Base-by-base conservation (phyloP, 2,329 filamentous ascomycete genomes). In the Penicillium sp. region DNA sequence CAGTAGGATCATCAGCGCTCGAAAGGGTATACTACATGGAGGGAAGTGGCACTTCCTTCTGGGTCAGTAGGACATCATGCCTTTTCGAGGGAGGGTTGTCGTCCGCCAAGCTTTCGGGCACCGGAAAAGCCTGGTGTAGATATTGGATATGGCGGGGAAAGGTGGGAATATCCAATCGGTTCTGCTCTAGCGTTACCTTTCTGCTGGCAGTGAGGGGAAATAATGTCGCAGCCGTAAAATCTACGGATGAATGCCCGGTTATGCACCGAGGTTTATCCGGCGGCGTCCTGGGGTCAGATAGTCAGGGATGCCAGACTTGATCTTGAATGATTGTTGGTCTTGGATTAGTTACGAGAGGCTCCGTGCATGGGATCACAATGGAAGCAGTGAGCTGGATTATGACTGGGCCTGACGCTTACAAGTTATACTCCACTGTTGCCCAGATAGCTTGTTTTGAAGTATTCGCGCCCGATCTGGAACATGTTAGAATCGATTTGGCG, bases 181-280 rank as follows among this genome's bases (percentile, higher is more conserved):
- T 6, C 18, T 36, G 18, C 16, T 24, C 42, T 22, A 16, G 31
- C 6, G 11, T 7, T 32, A 6, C 14, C n/a, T n/a, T 10, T 45
- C 10, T 5, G 22, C 10, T 27, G 42, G 5, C 6, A 34, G 36
- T 35, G 36, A 26, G 41, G 22, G 13, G 41, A 38, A 38, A 9
- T 22, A 27, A 37, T 32, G 24, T 44, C 32, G 26, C 32, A 40
- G 31, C 22, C 28, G 11, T 34, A 10, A 32, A 38, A 20, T 9
- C 26, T 36, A 9, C 47, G 47, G 47, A 43, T 44, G 18, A 26
- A 37, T 43, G 34, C 18, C 47, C 35, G 24, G 24, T 26, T 26
- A 26, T 27, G 29, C 20, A 26, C 49, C 49, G 49, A 49, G 39
- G 42, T 43, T 51, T 51, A 40, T 23, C 49, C 49, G 45, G 34